Evolutionary conservation across 495 filamentous ascomycete species (phyloP), one percentile per base, ranked within the genome.

Genomic region (Daldinia loculata): DNA sequence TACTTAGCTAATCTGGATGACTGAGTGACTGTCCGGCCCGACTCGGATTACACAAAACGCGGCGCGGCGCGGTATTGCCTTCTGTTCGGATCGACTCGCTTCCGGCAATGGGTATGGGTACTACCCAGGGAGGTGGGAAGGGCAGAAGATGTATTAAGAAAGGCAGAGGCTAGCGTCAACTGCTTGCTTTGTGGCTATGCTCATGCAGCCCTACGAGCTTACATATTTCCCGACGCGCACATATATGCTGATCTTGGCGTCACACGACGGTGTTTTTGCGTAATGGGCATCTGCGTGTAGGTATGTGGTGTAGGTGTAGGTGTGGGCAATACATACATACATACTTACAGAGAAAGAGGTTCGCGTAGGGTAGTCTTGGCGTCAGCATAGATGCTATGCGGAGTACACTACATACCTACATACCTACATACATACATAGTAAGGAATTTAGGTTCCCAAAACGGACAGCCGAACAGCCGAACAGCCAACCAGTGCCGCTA

Each of bases 401-500:
- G 27, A 29, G 27, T 29, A 29, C 29, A 3, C 7, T 8, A 27
- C 29, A 30, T 30, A 6, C 29, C 6, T 30, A 6, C 29, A 30
- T 30, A 32, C 2, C 0, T 34, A 36, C 3, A 5, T 12, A 14
- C 1, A 45, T 45, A n/a, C 41, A 15, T 41, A 6, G 15, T 17
- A 45, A 45, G n/a, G n/a, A 45, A 9, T 7, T 26, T 51, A 11
- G 12, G 4, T 9, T 56, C 29, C 57, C 51, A n/a, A 58, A 71
- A 30, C 50, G n/a, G 58, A 41, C 56, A 29, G n/a, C 12, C 26
- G 17, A 48, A 1, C 56, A 15, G 19, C 4, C 15, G 24, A 55
- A 51, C 45, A 56, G 59, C 63, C 59, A 67, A 67, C 50, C 50
- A 53, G 27, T 48, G 45, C n/a, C 6, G 15, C 52, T 26, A 15